Percentiles rank a stretch among this genome's conserved stretches.
Conservation (phyloP, 495 filamentous ascomycete genomes). For the Tuber umbilicatum region DNA sequence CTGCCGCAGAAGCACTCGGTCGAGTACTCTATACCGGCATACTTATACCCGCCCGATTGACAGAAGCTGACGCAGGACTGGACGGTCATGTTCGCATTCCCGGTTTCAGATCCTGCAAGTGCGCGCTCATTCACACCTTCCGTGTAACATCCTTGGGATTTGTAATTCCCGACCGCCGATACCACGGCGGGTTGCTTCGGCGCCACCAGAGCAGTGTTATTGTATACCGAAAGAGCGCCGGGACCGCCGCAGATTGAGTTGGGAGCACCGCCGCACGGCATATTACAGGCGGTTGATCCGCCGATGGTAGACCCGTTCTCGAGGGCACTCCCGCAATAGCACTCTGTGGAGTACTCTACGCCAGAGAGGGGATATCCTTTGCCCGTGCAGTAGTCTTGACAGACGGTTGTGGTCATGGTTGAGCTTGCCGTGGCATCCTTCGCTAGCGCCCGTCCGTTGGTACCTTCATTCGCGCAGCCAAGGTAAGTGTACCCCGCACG, state of each 20-base stretch:
- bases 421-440: constrained; percentile 50
- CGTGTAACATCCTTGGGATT: constrained; percentile 51
- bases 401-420: constrained; percentile 54
- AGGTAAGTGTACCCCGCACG: constrained; percentile 51
- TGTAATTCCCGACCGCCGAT: constrained; percentile 10
- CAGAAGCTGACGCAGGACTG: constrained; percentile 51
- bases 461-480: constrained; percentile 57
- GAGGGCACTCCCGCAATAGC: constrained; percentile 56
- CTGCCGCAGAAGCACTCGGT: constrained; percentile 44
- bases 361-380: constrained; percentile 52
- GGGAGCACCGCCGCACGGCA: constrained; percentile 24
- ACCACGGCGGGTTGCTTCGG: constrained; percentile 24
- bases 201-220: constrained; percentile 38
- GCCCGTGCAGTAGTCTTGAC: constrained; percentile 46
- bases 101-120: constrained; percentile 43
- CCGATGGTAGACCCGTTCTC: constrained; percentile 24
- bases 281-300: constrained; percentile 20
- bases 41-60: constrained; percentile 44
- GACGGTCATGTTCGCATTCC: constrained; percentile 17
- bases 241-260: constrained; percentile 25
- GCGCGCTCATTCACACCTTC: constrained; percentile 49
- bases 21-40: constrained; percentile 42
- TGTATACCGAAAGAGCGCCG: constrained; percentile 40
- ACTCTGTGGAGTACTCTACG: constrained; percentile 63
- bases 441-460: constrained; percentile 54